phyloP scores from a whole-genome alignment of 768 basidiomycete genomes.

The Mycena vulgaris region DNA sequence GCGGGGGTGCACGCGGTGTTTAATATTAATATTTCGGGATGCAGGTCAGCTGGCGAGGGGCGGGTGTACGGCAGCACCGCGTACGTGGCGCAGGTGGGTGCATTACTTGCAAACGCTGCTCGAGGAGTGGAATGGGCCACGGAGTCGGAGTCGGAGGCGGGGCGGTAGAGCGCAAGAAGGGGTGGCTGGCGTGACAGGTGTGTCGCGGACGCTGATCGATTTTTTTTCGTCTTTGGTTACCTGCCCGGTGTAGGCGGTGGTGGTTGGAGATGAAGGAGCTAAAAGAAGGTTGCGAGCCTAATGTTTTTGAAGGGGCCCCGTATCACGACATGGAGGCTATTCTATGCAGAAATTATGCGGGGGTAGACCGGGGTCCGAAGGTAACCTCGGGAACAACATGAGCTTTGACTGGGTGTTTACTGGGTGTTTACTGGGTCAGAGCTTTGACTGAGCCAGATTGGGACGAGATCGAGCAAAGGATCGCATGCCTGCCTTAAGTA shows the following conservation, averaged over 20 bases:
- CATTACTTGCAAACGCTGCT: conserved; percentile 9
- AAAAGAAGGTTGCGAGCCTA: conserved; percentile 32
- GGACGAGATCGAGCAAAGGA: conserved; percentile 19
- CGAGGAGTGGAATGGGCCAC: conserved; percentile 30
- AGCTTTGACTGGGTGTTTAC: no score
- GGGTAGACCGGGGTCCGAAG: conserved; percentile 24
- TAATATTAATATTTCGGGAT: conserved; percentile 25
- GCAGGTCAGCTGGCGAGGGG: conserved; percentile 21
- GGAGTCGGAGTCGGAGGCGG: conserved; percentile 32
- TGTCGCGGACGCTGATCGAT: neutral
- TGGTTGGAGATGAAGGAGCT: conserved; percentile 35
- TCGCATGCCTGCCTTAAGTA: conserved; percentile 25
- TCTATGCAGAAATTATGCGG: conserved; percentile 21
- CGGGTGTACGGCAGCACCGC: conserved; percentile 32
- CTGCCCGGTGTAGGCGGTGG: conserved; percentile 15
- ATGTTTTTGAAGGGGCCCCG: conserved; percentile 30
- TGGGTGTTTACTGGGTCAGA: no score
- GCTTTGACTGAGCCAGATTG: conserved; percentile 23
- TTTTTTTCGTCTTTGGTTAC: neutral
- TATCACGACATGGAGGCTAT: conserved; percentile 10
- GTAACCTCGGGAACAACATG: no score
- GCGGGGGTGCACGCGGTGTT: conserved; percentile 25
- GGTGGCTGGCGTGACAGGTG: conserved; percentile 19
- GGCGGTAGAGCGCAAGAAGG: conserved; percentile 34
- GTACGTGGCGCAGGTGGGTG: neutral